Conservation (phyloP, 768 basidiomycete genomes). For the Inosperma sp. region DNA sequence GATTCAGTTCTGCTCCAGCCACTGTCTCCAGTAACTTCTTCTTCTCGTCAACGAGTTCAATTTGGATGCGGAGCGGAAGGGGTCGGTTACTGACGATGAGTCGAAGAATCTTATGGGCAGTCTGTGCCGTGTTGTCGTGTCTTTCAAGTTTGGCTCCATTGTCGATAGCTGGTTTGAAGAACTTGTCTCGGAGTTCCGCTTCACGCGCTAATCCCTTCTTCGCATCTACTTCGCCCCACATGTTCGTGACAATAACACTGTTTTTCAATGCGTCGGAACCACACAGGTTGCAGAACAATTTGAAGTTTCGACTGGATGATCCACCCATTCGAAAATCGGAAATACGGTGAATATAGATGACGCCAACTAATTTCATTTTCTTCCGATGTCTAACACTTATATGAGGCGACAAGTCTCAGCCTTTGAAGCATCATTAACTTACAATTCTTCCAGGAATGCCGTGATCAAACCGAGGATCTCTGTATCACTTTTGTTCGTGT, state of each 20-base stretch:
- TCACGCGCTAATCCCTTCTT: constrained; percentile 41
- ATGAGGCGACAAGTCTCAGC: background rate
- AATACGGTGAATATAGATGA: constrained; percentile 54
- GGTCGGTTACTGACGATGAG: constrained; percentile 39
- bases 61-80: constrained; percentile 46
- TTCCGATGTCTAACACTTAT: constrained; percentile 29
- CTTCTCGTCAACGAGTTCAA: constrained; percentile 48
- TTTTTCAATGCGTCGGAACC: constrained; percentile 46
- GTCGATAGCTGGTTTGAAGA: constrained; percentile 49
- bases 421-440: constrained; percentile 9
- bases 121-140: constrained; percentile 37
- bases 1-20: constrained; percentile 49
- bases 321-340: constrained; percentile 47
- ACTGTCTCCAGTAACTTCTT: constrained; percentile 47
- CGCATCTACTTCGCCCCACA: too few species aligned
- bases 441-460: constrained; percentile 35
- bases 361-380: constrained; percentile 42
- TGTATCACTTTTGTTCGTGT: constrained; percentile 43
- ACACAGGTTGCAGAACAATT: constrained; percentile 49
- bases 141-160: constrained; percentile 44
- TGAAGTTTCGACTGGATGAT: constrained; percentile 46
- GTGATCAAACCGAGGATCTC: constrained; percentile 49
- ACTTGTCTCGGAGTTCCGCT: constrained; percentile 38
- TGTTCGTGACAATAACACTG: constrained; percentile 49
- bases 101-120: constrained; percentile 40